These are phyloP conservation scores for Colletotrichum theobromicola DNA, from an alignment of 2,329 filamentous ascomycete genomes.

Conservation along the genomic window DNA sequence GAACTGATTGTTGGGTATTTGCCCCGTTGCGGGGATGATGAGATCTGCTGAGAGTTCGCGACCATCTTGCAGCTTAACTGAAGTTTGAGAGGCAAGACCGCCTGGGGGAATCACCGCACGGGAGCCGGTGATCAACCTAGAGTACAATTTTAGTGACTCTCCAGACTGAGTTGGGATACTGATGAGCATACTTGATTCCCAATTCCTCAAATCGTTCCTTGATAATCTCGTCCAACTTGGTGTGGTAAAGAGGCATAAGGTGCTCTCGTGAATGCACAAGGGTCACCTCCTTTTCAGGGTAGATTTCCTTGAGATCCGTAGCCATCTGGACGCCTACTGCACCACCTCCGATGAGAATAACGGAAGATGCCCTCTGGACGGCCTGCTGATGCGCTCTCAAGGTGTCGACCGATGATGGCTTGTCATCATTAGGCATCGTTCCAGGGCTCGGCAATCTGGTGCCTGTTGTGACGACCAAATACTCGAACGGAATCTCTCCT, in stretches of 20 bases:
- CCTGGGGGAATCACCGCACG: neutral
- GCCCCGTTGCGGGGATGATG: constrained; percentile 3
- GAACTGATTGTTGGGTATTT: neutral
- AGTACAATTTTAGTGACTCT: neutral
- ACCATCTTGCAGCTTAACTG: neutral
- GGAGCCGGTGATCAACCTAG: neutral
- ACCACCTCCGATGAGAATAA: constrained; percentile 48
- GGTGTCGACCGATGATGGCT: constrained; percentile 28
- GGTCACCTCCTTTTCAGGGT: constrained; percentile 49
- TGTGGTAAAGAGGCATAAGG: constrained; percentile 36
- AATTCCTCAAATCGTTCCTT: neutral
- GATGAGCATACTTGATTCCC: neutral
- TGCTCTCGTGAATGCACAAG: constrained; percentile 50
- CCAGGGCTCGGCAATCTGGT: neutral
- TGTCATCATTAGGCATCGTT: neutral
- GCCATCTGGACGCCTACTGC: constrained; percentile 56
- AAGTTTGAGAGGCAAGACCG: neutral
- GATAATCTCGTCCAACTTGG: neutral
- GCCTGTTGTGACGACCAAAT: neutral
- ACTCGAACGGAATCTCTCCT: neutral
- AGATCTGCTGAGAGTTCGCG: neutral
- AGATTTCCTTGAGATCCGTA: constrained; percentile 50
- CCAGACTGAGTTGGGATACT: accelerated
- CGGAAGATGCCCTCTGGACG: constrained; percentile 20
- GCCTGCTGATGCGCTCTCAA: constrained; percentile 33